A percentile compares a stretch with the other conserved stretches of the same genome.
Conservation (phyloP, 257 asterid genomes). For the Ilex asprella region DNA sequence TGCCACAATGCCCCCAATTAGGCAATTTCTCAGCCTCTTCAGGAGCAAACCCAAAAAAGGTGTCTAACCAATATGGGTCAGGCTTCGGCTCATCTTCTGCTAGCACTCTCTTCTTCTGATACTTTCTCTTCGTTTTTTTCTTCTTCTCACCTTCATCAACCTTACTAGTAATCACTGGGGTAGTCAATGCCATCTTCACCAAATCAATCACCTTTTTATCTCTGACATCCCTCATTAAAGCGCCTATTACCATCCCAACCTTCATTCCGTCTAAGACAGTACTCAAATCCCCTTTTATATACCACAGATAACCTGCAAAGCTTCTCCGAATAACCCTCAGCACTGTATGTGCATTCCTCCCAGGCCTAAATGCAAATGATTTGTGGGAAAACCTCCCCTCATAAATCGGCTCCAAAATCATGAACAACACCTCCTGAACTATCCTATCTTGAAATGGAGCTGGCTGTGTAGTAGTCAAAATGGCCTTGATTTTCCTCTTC, state of each 20-base stretch:
- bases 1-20: constrained; percentile 99
- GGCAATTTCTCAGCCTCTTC: constrained; percentile 85
- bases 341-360: constrained; percentile 85
- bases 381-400: constrained; percentile 87
- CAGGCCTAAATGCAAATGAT: constrained; percentile 92
- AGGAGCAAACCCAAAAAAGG: constrained; percentile 92
- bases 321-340: constrained; percentile 87
- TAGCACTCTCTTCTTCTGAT: constrained; percentile 83
- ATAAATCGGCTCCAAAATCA: constrained; percentile 84
- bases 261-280: constrained; percentile 84
- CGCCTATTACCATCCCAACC: constrained; percentile 79
- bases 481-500: constrained; percentile 79
- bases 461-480: constrained; percentile 80
- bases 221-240: constrained; percentile 92
- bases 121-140: constrained; percentile 76
- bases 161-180: constrained; percentile 62
- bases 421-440: constrained; percentile 76
- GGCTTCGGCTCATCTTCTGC: constrained; percentile 99
- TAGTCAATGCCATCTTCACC: constrained; percentile 74
- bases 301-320: constrained; percentile 97
- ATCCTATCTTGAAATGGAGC: constrained; percentile 80
- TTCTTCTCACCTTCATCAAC: constrained; percentile 66
- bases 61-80: constrained; percentile 88
- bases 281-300: constrained; percentile 88
- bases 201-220: constrained; percentile 91